A percentile compares a stretch with the other conserved stretches of the same genome.
phyloP scores from a whole-genome alignment of 1,284 basidiomycete species.

The Rhodotorula sp. region DNA sequence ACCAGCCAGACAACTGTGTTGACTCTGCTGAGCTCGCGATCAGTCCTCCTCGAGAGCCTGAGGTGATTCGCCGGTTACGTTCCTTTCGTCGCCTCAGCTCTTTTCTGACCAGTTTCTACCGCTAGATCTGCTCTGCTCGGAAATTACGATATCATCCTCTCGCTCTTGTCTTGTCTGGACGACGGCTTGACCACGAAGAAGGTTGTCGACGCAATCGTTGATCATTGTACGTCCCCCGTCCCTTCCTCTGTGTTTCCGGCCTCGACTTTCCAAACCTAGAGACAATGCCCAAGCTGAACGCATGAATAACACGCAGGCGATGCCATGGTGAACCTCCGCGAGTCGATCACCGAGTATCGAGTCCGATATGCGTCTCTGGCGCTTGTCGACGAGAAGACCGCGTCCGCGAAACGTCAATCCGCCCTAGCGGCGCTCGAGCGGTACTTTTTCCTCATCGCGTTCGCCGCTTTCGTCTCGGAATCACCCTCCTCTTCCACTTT shows the following conservation, averaged over 20 bases:
- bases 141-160: slow-evolving; percentile 84
- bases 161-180: slow-evolving; percentile 83
- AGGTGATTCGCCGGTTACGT: slow-evolving; percentile 55
- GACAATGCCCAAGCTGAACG: too few species aligned
- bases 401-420: slow-evolving; percentile 50
- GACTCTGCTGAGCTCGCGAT: slow-evolving; percentile 75
- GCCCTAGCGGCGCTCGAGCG: slow-evolving; percentile 57
- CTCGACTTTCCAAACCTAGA: slow-evolving; percentile 43
- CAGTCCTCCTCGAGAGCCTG: slow-evolving; percentile 75
- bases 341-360: slow-evolving; percentile 79
- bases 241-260: neutral
- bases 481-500: neutral
- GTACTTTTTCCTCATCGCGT: slow-evolving; percentile 90
- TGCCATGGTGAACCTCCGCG: slow-evolving; percentile 83
- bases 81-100: neutral
- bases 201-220: slow-evolving; percentile 83
- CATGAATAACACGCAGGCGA: slow-evolving; percentile 55
- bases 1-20: slow-evolving; percentile 64
- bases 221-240: slow-evolving; percentile 64
- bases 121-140: slow-evolving; percentile 54
- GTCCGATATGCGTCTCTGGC: slow-evolving; percentile 79
- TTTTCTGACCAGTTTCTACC: neutral
- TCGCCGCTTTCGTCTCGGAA: slow-evolving; percentile 73
- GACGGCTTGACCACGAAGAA: slow-evolving; percentile 76
- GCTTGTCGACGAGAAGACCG: slow-evolving; percentile 61